Evolutionary conservation across 164 flowering plant species (phyloP).

Genomic region (Nymphaea colorata): DNA sequence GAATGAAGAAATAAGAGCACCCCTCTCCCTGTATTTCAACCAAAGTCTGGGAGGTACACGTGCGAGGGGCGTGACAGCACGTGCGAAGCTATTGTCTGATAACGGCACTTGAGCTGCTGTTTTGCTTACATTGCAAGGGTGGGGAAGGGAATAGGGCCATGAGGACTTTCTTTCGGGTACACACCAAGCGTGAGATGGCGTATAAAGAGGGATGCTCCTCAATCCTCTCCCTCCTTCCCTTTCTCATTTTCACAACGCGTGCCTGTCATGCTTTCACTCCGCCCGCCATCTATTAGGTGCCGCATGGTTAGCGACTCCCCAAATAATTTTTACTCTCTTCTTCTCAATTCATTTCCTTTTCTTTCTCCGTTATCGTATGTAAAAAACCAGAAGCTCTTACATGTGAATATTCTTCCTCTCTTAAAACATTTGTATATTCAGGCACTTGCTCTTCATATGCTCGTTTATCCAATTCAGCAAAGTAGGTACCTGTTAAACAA

Average conservation of each 20-base stretch:
- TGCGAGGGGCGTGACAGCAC: conserved; percentile 1
- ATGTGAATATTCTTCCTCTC: too few species aligned
- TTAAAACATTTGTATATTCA: too few species aligned
- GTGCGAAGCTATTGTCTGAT: conserved; percentile 1
- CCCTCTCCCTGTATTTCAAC: not conserved
- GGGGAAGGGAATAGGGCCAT: not conserved
- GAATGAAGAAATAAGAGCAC: not conserved
- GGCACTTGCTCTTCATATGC: too few species aligned
- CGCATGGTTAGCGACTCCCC: not conserved
- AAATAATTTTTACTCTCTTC: too few species aligned
- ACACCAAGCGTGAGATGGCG: not conserved
- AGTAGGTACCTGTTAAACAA: too few species aligned
- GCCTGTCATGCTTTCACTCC: not conserved
- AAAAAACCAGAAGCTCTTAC: too few species aligned
- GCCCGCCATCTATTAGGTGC: not conserved
- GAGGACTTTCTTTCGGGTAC: not conserved
- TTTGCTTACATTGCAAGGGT: conserved; percentile 1
- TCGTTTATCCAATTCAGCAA: too few species aligned
- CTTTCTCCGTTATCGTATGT: too few species aligned
- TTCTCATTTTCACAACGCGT: not conserved
- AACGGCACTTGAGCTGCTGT: conserved; percentile 1
- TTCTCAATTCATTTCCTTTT: too few species aligned
- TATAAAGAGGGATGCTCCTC: not conserved
- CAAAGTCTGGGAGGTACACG: not conserved
- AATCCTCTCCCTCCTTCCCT: not conserved